Evolutionary conservation across 306 rosid genomes (phyloP), one percentile per base, ranked within the genome.

Genomic region (Pueraria montana): DNA sequence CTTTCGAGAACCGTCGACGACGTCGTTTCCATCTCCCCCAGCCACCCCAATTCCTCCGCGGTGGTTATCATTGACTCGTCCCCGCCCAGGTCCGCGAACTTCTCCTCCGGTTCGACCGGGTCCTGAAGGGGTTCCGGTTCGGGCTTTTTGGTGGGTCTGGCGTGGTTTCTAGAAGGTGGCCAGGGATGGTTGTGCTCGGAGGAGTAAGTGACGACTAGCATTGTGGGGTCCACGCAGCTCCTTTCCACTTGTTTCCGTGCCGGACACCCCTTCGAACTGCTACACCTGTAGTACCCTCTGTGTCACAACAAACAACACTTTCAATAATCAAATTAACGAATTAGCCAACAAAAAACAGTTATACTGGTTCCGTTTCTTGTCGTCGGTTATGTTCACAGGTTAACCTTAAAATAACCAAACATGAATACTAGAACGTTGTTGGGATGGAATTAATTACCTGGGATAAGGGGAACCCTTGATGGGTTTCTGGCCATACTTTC

Each of bases 391-490:
- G 34, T 30, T 30, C 34, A 30, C 34, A 30, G 4, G 4, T 26
- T 7, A 17, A 46, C 82, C 73, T 67, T 13, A 21, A 8, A 50
- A 42, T 20, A 11, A 18, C 38, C 36, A 42, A 62, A 63, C 49
- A 81, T 42, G 8, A 50, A 49, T 67, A 2, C 0, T 8, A 36
- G 23, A 18, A 67, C 18, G 30, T 43, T 43, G 0, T 70, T 2
- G 8, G 27, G 38, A 66, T 4, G 27, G 8, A 38, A 36, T 4
- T 68, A 68, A 93, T 30, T 30, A 34, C 99, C 99, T 96, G 52
- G 99, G 99, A 61, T 92, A 96, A 20, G 99, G 99, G 2, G 99
- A 96, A 74, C 99, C 99, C 79, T 96, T 96, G 92, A 96, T 96
- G 80, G 99, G 99, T 72, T 96, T 96, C 83, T 96, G 99, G 2